Evolutionary conservation across 2,329 filamentous ascomycete species (phyloP), one percentile per base, ranked within the genome.

Genomic region (Colletotrichum limetticola): DNA sequence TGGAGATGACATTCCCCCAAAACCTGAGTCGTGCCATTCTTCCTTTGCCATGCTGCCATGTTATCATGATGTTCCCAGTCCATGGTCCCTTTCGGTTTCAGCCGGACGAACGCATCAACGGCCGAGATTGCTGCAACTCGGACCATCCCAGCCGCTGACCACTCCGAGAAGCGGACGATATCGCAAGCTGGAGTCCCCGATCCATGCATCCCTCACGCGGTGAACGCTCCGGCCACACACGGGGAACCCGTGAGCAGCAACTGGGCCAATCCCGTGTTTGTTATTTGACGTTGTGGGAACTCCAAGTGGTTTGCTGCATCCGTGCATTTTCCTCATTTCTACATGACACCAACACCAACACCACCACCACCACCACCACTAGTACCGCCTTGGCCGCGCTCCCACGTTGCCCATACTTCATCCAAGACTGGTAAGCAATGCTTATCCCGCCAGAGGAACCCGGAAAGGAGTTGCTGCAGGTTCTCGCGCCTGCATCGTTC

Each of bases 381-480:
- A 42, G 12, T n/a, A 49, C 42, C 42, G 42, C 42, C 42, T 49
- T 49, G 42, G 8, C 37, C 37, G 22, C 69, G 60, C 11, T 71
- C 57, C 68, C 62, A 66, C 42, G 14, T 14, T 3, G 24, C 55
- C 71, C 70, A 73, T 16, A 55, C 16, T 12, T 74, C 65, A 19
- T 75, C 68, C 19, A 75, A 65, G 24, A 58, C 68, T 46, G 68
- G 58, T 26, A 61, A 35, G 26, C 74, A 75, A 5, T 60, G 35
- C 57, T 93, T 55, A 30, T 75, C 74, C 22, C 57, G 61, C 72
- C 72, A 75, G n/a, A 75, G 69, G 22, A 74, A 75, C 5, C 58
- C 42, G 24, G 37, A 30, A 5, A 74, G 56, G 16, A 72, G 46
- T 9, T 53, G 68, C 28, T 56, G 65, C 66, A 75, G 30, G 35